Evolutionary conservation across 208 protist species (phyloP).

Genomic region (Lotmaria passim): DNA sequence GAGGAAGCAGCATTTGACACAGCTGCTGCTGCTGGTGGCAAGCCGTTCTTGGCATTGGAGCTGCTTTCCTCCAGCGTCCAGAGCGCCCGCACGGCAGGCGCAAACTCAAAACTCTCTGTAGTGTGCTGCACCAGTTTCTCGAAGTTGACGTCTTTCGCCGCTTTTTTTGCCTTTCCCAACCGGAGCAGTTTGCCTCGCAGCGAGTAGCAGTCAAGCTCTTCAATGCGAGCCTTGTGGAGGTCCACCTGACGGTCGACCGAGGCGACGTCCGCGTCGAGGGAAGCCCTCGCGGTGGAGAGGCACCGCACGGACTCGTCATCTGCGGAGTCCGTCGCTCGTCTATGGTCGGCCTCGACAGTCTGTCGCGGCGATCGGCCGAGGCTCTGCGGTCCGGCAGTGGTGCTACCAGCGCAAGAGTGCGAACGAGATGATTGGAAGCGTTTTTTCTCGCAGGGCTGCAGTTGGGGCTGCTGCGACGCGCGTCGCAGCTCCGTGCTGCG

Average conservation of each 20-base stretch:
- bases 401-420: conserved; percentile 19
- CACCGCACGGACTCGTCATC: conserved; percentile 7
- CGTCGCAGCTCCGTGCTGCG: conserved; percentile 23
- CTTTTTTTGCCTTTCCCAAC: conserved; percentile 61
- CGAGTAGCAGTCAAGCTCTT: conserved; percentile 47
- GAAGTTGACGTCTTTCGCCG: conserved; percentile 45
- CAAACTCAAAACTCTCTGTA: conserved; percentile 55
- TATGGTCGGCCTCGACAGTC: background rate
- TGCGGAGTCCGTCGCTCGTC: background rate
- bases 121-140: conserved; percentile 31
- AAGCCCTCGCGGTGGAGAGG: conserved; percentile 2
- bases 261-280: conserved; percentile 24
- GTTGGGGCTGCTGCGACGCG: background rate
- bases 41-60: too few relatives aligned
- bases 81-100: conserved; percentile 51
- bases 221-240: conserved; percentile 39
- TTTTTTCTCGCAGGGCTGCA: conserved; percentile 3
- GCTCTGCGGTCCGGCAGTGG: background rate
- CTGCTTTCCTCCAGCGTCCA: too few relatives aligned
- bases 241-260: conserved; percentile 57
- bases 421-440: conserved; percentile 34
- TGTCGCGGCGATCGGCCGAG: background rate
- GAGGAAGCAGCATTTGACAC: too few relatives aligned
- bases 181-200: conserved; percentile 59
- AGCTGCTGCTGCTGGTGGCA: too few relatives aligned